Evolutionary conservation across 306 rosid species (phyloP).

Genomic region (Vigna nakashimae): DNA sequence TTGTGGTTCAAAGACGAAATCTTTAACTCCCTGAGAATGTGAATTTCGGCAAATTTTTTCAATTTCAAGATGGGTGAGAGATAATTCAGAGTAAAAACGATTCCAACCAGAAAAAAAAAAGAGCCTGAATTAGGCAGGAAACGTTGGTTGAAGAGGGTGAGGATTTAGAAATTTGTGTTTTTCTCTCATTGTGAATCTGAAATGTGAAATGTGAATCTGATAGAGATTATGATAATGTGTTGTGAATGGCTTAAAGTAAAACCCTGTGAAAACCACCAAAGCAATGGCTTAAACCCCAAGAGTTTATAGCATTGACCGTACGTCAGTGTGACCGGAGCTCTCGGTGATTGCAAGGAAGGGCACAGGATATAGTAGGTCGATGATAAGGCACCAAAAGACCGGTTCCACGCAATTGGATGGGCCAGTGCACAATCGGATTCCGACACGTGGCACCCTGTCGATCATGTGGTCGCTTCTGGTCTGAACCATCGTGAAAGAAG

Average conservation of each 20-base stretch:
- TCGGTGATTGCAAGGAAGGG: constrained; percentile 49
- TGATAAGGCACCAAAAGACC: constrained; percentile 63
- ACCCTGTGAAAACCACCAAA: constrained; percentile 81
- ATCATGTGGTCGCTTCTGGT: constrained; percentile 66
- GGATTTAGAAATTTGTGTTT: constrained; percentile 38
- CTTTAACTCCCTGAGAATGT: constrained; percentile 38
- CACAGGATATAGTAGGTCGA: constrained; percentile 65
- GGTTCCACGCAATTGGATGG: constrained; percentile 70
- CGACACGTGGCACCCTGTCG: constrained; percentile 46
- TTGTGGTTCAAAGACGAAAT: constrained; percentile 44
- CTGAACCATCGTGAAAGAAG: constrained; percentile 78
- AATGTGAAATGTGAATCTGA: not conserved
- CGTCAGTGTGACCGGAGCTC: constrained; percentile 55
- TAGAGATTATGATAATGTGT: not conserved
- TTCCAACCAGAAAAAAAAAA: constrained; percentile 25
- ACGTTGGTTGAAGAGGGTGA: constrained; percentile 42
- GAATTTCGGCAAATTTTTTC: constrained; percentile 49
- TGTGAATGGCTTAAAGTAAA: constrained; percentile 59
- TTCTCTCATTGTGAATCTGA: not conserved
- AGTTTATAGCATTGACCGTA: constrained; percentile 75
- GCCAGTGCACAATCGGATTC: constrained; percentile 46
- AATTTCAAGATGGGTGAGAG: constrained; percentile 45
- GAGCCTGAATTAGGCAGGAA: not conserved
- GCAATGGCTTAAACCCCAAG: constrained; percentile 81
- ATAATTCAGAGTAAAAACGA: constrained; percentile 42